Conservation (phyloP, 257 asterid genomes). For the Solanum sejunctum region DNA sequence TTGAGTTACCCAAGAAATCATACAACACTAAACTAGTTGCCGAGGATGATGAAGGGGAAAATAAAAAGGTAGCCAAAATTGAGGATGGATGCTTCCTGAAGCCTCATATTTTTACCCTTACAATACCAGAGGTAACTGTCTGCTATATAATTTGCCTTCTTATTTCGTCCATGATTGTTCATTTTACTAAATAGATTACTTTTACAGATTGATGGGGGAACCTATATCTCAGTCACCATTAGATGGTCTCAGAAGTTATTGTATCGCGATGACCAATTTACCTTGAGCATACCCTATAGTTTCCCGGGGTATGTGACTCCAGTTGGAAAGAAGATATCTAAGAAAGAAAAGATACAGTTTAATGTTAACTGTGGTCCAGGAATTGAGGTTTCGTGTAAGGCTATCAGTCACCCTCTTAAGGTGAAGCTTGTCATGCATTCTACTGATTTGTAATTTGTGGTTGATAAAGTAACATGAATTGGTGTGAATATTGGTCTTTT, state of each 20-base stretch:
- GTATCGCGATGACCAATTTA: conserved; percentile 46
- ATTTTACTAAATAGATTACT: neutral
- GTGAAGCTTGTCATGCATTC: conserved; percentile 21
- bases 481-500: neutral
- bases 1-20: conserved; percentile 60
- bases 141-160: neutral
- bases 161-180: neutral
- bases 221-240: conserved; percentile 54
- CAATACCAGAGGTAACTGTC: conserved; percentile 53
- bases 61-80: conserved; percentile 21
- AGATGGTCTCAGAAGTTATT: conserved; percentile 87
- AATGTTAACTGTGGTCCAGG: conserved; percentile 58
- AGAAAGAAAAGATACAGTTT: conserved; percentile 69
- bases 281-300: conserved; percentile 65
- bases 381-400: conserved; percentile 46
- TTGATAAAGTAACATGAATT: neutral
- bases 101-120: conserved; percentile 56
- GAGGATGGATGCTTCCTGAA: conserved; percentile 63
- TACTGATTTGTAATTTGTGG: neutral
- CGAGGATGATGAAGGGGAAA: conserved; percentile 20
- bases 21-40: conserved; percentile 40
- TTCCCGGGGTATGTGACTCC: conserved; percentile 86
- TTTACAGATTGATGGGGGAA: conserved; percentile 80
- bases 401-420: conserved; percentile 79
- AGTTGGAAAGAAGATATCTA: conserved; percentile 71